phyloP scores from a whole-genome alignment of 2,329 filamentous ascomycete species.

The Chaetomiaceae sp. region DNA sequence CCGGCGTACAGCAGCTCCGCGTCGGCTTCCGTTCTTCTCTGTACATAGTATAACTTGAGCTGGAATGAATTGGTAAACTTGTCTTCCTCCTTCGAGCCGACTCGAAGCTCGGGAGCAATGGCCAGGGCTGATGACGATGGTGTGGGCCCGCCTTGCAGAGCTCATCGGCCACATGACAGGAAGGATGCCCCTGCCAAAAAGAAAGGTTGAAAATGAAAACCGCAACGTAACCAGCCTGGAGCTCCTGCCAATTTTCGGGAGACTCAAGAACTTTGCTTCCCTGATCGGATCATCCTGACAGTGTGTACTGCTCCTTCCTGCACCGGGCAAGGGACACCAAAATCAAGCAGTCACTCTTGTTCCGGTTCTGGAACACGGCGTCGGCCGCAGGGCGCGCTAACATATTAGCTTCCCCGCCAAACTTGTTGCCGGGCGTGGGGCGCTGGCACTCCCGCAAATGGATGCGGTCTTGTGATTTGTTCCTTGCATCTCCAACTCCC shows the following conservation, averaged over 20 bases:
- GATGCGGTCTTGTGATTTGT: slow-evolving; percentile 27
- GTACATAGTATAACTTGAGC: too few relatives aligned
- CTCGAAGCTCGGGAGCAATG: too few relatives aligned
- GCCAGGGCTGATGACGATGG: neutral
- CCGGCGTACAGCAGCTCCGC: too few relatives aligned
- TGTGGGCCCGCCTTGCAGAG: neutral
- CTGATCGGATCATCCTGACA: too few relatives aligned
- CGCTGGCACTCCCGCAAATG: slow-evolving; percentile 8
- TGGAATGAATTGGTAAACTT: too few relatives aligned
- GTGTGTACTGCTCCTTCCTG: neutral
- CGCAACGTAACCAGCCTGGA: too few relatives aligned
- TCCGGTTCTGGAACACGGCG: slow-evolving; percentile 13
- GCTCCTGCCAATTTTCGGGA: neutral
- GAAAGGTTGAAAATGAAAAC: too few relatives aligned
- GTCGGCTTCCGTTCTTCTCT: too few relatives aligned
- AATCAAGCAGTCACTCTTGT: neutral
- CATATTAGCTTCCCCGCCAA: slow-evolving; percentile 13
- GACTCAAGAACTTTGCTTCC: neutral
- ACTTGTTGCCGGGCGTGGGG: slow-evolving; percentile 21
- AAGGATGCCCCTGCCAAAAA: neutral
- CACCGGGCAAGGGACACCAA: too few relatives aligned
- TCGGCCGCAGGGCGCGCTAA: slow-evolving; percentile 5
- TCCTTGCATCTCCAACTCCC: slow-evolving; percentile 26
- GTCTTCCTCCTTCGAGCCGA: too few relatives aligned
- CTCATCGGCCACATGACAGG: neutral